These are phyloP conservation scores for Russula olivacea DNA, from an alignment of 768 basidiomycete genomes.

Conservation along the genomic window DNA sequence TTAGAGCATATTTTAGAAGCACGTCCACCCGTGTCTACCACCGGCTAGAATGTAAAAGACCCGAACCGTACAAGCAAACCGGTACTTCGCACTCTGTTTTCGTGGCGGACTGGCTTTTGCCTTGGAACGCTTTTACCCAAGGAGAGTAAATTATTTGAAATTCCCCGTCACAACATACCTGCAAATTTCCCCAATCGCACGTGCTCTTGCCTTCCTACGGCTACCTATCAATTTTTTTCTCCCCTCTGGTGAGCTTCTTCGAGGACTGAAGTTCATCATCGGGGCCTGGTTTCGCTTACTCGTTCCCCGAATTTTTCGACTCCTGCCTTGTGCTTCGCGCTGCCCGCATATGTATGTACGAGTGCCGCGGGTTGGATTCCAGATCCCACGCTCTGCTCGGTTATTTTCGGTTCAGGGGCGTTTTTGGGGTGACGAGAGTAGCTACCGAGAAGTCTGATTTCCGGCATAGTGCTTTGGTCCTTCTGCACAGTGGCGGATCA, in stretches of 20 bases:
- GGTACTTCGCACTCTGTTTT: not conserved
- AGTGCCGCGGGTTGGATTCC: not conserved
- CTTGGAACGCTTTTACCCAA: not conserved
- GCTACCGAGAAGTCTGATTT: not conserved
- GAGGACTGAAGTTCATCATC: not conserved
- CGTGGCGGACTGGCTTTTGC: not conserved
- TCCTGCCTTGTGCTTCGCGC: not conserved
- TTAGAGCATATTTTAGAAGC: not conserved
- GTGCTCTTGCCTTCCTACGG: not conserved
- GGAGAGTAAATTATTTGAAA: not conserved
- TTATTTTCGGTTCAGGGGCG: not conserved
- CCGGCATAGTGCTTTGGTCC: not conserved
- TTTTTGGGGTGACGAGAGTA: not conserved
- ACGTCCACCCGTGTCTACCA: not conserved
- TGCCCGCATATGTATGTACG: not conserved
- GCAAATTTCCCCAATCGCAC: not conserved
- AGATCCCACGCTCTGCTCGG: not conserved
- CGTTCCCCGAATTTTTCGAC: not conserved
- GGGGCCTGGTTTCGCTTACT: too few species aligned
- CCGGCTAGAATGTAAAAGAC: conserved; percentile 3
- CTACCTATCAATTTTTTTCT: not conserved
- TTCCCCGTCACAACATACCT: not conserved
- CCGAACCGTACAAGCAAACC: not conserved
- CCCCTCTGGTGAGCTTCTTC: not conserved
- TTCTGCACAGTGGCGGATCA: not conserved